Base-by-base conservation (phyloP, 164 flowering plant genomes). In the Macadamia integrifolia region DNA sequence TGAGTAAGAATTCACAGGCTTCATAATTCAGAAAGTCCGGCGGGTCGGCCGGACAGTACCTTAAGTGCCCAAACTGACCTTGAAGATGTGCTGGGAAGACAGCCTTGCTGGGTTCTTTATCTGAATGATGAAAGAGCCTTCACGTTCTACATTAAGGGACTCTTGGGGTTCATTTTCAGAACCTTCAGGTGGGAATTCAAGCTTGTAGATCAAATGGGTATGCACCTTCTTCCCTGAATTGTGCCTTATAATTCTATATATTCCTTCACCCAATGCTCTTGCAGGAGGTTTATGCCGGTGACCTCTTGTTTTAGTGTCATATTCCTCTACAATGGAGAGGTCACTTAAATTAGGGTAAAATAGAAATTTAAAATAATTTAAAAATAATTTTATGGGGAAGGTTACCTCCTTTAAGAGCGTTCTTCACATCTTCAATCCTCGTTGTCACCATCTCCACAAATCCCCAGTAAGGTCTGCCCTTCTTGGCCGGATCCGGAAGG, bases 41-140 rank as follows among this genome's bases (percentile, higher is more conserved):
- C 1, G 92, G 96, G 60, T 90, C 89, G 3, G 88, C 91, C 0
- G 86, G 77, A 23, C 23, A 3, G 65, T 46, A 90, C 50, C 81
- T 43, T 6, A 23, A 28, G 0, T 74, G 67, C 44, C 94, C 92
- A 5, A 87, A 78, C 44, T 70, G 65, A 0, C 81, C 91, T 66
- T 90, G 93, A 50, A 92, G 71, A 71, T 77, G 87, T 8, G 94
- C 93, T 0, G 98, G 93, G 68, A 84, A 90, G 6, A 43, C 61
- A 9, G 94, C 91, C 79, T 76, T 90, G 40, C 94, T 1, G 93
- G 95, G 77, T 90, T 92, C 81, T 83, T 90, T 30, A 92, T 84
- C 62, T 87, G 93, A 10, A 92, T 82, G 9, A 88, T n/a, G 67
- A 85, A 88, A 0, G 96, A 92, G 9, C 79, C 92, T 70, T 92